Evolutionary conservation across 208 protist genomes (phyloP).

Genomic region (Leishmania tropica): DNA sequence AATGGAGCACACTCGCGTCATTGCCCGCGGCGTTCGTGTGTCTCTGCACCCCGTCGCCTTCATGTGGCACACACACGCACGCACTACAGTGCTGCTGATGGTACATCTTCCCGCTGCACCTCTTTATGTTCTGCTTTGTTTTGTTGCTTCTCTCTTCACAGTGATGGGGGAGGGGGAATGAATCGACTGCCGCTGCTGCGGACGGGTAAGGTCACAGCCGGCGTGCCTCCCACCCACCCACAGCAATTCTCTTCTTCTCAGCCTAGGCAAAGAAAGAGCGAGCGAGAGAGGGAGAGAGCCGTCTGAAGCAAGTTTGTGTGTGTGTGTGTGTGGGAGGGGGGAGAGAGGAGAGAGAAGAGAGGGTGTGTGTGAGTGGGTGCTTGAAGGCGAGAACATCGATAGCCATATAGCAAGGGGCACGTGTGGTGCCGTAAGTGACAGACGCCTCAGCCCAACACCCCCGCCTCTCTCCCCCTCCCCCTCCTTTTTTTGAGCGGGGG

Average conservation of each 20-base stretch:
- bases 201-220: neutral
- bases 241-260: neutral
- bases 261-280: neutral
- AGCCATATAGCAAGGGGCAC: too few species aligned
- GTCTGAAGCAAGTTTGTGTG: neutral
- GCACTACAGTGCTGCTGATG: neutral
- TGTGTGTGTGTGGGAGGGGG: neutral
- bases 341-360: neutral
- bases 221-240: neutral
- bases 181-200: neutral
- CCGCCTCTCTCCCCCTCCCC: neutral
- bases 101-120: neutral
- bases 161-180: neutral
- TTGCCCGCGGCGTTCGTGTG: neutral
- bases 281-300: neutral
- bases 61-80: neutral
- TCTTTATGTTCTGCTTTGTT: neutral
- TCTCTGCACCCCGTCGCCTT: neutral
- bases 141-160: neutral
- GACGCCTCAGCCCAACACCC: too few species aligned
- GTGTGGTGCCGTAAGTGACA: neutral
- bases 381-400: neutral
- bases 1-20: neutral
- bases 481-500: neutral
- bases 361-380: too few species aligned